Percentiles rank a stretch among this genome's conserved stretches.
phyloP scores from a whole-genome alignment of 768 basidiomycete species.

The Sporobolomyces roseus region DNA sequence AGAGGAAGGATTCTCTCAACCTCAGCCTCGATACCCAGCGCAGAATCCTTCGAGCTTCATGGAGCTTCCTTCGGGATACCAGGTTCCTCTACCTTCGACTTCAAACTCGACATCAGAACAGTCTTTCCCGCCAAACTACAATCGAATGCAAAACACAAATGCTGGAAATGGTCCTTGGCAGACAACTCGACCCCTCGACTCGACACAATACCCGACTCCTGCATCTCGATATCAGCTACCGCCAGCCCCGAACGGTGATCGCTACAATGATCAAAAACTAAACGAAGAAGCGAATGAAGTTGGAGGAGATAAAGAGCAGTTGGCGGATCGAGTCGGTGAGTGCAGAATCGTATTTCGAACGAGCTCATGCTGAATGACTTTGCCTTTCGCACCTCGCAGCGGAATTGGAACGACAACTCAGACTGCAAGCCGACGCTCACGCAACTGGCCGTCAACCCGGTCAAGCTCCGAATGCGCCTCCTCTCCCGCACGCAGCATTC shows the following conservation, averaged over 20 bases:
- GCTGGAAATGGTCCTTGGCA: slow-evolving; percentile 1
- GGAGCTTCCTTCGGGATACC: too few relatives aligned
- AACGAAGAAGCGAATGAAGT: neutral
- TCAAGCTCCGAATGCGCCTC: too few relatives aligned
- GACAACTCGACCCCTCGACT: neutral
- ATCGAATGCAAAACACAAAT: too few relatives aligned
- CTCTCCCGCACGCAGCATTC: neutral
- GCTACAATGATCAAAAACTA: neutral
- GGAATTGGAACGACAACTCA: slow-evolving; percentile 27
- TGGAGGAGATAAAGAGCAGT: slow-evolving; percentile 3
- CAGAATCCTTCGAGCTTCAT: too few relatives aligned
- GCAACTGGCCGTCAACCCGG: too few relatives aligned
- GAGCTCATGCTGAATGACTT: neutral
- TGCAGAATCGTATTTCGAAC: neutral
- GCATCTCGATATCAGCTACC: neutral
- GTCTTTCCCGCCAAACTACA: too few relatives aligned
- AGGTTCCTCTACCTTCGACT: too few relatives aligned
- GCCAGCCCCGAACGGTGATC: neutral
- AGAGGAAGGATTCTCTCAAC: neutral
- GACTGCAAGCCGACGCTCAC: slow-evolving; percentile 16
- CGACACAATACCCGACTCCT: neutral
- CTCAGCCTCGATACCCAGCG: too few relatives aligned
- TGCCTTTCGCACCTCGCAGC: neutral
- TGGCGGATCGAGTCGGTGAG: slow-evolving; percentile 9
- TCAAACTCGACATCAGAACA: too few relatives aligned